Evolutionary conservation across 768 basidiomycete species (phyloP).

Genomic region (Hysterangium stoloniferum): DNA sequence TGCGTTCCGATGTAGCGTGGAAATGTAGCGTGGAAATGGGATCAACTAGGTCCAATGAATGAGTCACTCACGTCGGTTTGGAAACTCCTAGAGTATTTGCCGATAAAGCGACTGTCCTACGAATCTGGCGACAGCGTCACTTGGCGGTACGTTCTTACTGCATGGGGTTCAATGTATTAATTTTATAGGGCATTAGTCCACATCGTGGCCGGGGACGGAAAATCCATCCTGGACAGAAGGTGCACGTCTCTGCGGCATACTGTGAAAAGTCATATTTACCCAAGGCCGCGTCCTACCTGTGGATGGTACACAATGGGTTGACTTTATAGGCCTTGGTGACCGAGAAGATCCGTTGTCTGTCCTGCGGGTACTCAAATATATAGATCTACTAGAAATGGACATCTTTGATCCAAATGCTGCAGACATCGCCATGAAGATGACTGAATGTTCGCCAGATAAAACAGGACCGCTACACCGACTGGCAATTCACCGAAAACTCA

Average conservation of each 20-base stretch:
- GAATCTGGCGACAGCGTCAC: neutral
- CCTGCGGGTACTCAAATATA: neutral
- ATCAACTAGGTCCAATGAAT: neutral
- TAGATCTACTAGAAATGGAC: constrained; percentile 4
- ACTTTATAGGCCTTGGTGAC: neutral
- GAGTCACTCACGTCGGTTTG: neutral
- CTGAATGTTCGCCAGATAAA: no score
- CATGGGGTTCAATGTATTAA: neutral
- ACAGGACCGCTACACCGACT: no score
- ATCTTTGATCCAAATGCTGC: neutral
- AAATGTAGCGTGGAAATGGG: constrained; percentile 11
- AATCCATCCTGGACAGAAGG: constrained; percentile 13
- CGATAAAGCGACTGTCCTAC: neutral
- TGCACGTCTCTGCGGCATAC: constrained; percentile 18
- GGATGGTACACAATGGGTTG: neutral
- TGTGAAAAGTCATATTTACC: constrained; percentile 9
- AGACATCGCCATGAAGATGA: neutral
- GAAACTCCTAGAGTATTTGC: neutral
- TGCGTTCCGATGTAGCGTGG: neutral
- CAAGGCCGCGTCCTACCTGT: neutral
- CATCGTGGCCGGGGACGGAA: constrained; percentile 7
- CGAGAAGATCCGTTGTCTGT: neutral
- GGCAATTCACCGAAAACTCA: no score
- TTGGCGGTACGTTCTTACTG: neutral
- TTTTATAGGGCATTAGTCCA: no score